Evolutionary conservation across 495 filamentous ascomycete species (phyloP).

Genomic region (Podospora pseudoanserina): DNA sequence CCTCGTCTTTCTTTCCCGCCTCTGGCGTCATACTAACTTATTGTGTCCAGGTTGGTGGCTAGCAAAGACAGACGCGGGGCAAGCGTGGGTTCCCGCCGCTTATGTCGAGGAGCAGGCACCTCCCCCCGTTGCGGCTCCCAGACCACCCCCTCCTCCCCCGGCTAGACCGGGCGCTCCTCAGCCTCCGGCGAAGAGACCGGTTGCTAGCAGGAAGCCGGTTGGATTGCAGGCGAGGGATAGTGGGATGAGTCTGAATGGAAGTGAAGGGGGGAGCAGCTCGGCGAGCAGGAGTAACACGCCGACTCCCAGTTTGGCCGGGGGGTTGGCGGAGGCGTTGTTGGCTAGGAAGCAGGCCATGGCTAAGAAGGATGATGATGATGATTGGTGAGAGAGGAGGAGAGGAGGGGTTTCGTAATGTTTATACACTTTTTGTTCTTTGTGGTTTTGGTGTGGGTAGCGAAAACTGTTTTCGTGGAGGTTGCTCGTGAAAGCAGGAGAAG

Average conservation of each 20-base stretch:
- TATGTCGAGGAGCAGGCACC: slow-evolving; percentile 80
- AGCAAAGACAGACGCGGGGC: slow-evolving; percentile 63
- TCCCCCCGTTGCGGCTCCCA: slow-evolving; percentile 46
- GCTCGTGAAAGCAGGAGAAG: not conserved
- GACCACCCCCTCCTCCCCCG: slow-evolving; percentile 50
- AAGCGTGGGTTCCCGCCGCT: slow-evolving; percentile 90
- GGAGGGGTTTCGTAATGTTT: not conserved
- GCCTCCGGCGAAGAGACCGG: slow-evolving; percentile 84
- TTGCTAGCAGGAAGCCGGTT: slow-evolving; percentile 60
- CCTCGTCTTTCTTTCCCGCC: not conserved
- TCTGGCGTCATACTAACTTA: slow-evolving; percentile 14
- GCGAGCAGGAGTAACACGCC: slow-evolving; percentile 67
- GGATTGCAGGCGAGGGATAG: slow-evolving; percentile 65
- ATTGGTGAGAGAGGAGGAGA: slow-evolving; percentile 33
- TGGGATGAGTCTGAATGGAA: slow-evolving; percentile 66
- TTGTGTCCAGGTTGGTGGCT: slow-evolving; percentile 81
- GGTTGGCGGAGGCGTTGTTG: slow-evolving; percentile 77
- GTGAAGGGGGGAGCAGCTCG: slow-evolving; percentile 54
- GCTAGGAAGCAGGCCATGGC: slow-evolving; percentile 64
- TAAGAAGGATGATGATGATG: slow-evolving; percentile 72
- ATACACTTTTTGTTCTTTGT: slow-evolving; percentile 4
- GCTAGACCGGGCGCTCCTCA: slow-evolving; percentile 73
- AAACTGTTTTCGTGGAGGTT: not conserved
- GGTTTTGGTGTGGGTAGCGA: not conserved
- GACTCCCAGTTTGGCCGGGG: slow-evolving; percentile 70